Percentiles rank a stretch among this genome's conserved stretches.
phyloP scores from a whole-genome alignment of 306 rosid genomes.

The Casuarina glauca region DNA sequence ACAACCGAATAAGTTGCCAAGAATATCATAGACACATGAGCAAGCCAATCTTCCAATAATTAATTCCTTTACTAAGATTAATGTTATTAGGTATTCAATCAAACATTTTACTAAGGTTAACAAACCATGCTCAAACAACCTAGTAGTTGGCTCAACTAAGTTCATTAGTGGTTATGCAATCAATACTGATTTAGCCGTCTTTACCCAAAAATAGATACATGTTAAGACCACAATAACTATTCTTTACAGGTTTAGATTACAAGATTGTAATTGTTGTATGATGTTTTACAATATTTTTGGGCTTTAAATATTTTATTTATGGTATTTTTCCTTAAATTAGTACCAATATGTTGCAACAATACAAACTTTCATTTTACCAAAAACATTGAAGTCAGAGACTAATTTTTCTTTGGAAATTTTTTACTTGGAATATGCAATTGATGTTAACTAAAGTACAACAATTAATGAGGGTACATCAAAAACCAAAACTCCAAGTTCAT shows the following conservation, averaged over 20 bases:
- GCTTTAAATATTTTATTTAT: no score
- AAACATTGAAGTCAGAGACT: no score
- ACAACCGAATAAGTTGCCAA: background rate
- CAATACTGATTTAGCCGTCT: background rate
- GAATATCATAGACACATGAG: background rate
- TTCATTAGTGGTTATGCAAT: background rate
- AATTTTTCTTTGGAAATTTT: no score
- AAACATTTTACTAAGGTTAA: background rate
- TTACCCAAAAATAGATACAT: background rate
- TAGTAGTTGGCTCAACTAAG: background rate
- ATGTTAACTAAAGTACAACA: no score
- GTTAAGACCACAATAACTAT: background rate
- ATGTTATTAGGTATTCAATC: slow-evolving; percentile 1
- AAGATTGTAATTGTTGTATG: background rate
- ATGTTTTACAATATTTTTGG: background rate
- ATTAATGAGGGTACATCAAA: no score
- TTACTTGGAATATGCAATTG: no score
- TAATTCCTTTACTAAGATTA: background rate
- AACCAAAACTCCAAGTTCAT: no score
- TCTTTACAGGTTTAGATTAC: background rate
- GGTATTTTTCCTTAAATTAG: no score
- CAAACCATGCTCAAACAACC: background rate
- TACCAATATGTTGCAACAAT: no score
- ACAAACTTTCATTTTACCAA: no score
- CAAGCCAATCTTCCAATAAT: background rate